Conservation (phyloP, 192 early-diverging fungal species). For the Fimicolochytrium jonesii region DNA sequence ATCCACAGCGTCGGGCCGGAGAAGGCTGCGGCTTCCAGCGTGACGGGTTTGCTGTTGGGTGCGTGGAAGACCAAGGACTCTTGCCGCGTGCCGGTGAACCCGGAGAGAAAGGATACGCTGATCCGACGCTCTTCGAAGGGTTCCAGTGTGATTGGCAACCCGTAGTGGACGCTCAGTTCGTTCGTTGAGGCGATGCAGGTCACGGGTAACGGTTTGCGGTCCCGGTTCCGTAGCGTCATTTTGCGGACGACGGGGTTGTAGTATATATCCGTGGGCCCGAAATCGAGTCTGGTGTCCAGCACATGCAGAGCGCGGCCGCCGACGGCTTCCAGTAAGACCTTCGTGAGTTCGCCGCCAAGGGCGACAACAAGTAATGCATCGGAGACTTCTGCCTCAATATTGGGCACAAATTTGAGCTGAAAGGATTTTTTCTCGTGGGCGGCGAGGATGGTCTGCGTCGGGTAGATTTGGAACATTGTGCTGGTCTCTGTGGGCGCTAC, state of each 20-base stretch:
- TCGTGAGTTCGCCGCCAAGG: constrained; percentile 41
- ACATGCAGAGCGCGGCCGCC: constrained; percentile 31
- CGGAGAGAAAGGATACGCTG: constrained; percentile 34
- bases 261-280: constrained; percentile 53
- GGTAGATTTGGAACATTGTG: constrained; percentile 29
- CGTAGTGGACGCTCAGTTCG: constrained; percentile 44
- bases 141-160: constrained; percentile 26
- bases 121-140: constrained; percentile 36
- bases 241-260: constrained; percentile 32
- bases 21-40: constrained; percentile 29
- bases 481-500: constrained; percentile 18
- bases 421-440: constrained; percentile 43
- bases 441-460: constrained; percentile 33
- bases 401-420: constrained; percentile 36
- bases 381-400: constrained; percentile 11
- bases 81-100: constrained; percentile 36
- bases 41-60: constrained; percentile 22
- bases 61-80: constrained; percentile 39
- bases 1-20: constrained; percentile 42
- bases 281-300: constrained; percentile 45
- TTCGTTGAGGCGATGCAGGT: constrained; percentile 25
- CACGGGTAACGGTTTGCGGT: constrained; percentile 29
- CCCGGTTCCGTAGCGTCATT: constrained; percentile 34
- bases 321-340: constrained; percentile 15
- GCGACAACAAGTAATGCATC: constrained; percentile 39